Conservation (phyloP, 495 filamentous ascomycete genomes). For the Echria macrotheca region DNA sequence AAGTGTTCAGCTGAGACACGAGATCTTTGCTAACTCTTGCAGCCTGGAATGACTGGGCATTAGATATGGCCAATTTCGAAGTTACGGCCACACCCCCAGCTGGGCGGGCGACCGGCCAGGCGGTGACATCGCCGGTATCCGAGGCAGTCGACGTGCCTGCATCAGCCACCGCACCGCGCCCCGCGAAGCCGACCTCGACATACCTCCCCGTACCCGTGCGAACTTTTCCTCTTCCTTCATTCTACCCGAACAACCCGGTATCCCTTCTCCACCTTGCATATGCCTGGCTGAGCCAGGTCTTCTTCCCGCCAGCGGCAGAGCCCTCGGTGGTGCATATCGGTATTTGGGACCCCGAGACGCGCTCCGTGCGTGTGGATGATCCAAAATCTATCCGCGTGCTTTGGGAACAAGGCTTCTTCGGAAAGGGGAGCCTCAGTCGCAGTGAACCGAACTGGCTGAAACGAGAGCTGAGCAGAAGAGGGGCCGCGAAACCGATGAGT, state of each 20-base stretch:
- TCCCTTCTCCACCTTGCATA: conserved; percentile 75
- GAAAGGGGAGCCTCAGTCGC: conserved; percentile 85
- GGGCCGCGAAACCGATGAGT: conserved; percentile 44
- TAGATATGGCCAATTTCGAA: too few relatives aligned
- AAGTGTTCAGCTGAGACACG: neutral
- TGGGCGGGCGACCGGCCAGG: too few relatives aligned
- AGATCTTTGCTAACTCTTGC: conserved; percentile 1
- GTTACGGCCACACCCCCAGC: too few relatives aligned
- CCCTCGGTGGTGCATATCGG: conserved; percentile 60
- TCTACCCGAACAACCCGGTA: conserved; percentile 89
- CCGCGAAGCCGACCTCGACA: conserved; percentile 54
- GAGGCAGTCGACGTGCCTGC: too few relatives aligned
- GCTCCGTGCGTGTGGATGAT: conserved; percentile 81
- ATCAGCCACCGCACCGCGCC: conserved; percentile 15
- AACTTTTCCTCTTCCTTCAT: conserved; percentile 72
- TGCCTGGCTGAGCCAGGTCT: conserved; percentile 65
- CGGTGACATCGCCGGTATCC: too few relatives aligned
- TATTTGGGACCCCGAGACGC: conserved; percentile 70
- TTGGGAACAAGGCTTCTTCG: conserved; percentile 96
- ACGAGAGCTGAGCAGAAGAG: conserved; percentile 67
- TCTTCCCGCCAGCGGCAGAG: conserved; percentile 63
- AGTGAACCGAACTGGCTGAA: conserved; percentile 93
- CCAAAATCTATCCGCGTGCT: conserved; percentile 65
- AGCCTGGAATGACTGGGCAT: conserved; percentile 40
- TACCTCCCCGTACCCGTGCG: conserved; percentile 79